Conservation (phyloP, 148 eudicot genomes). For the Polygonum maritimum region DNA sequence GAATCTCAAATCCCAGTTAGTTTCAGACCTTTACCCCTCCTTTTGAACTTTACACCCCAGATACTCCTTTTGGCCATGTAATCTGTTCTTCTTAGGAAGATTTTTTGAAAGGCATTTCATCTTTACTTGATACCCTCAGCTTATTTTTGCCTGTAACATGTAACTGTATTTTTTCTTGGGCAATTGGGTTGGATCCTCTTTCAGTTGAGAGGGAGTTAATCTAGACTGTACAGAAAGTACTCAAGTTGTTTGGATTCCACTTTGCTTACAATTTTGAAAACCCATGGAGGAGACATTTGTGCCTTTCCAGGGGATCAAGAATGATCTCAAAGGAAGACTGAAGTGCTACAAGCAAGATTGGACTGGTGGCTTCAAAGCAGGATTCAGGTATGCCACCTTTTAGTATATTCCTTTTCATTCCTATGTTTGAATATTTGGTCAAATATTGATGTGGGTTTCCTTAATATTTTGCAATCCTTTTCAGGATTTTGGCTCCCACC, state of each 20-base stretch:
- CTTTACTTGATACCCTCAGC: background rate
- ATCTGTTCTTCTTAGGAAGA: background rate
- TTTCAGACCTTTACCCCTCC: background rate
- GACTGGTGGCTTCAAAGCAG: conserved; percentile 75
- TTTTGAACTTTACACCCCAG: background rate
- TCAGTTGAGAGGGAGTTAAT: background rate
- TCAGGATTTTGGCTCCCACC: conserved; percentile 87
- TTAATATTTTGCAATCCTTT: conserved; percentile 4
- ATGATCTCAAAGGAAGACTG: conserved; percentile 66
- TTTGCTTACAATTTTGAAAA: conserved; percentile 11
- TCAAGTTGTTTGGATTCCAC: background rate
- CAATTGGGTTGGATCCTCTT: conserved; percentile 16
- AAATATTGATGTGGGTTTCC: background rate
- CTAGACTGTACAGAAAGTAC: conserved; percentile 8
- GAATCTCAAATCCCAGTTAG: background rate
- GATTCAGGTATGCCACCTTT: conserved; percentile 49
- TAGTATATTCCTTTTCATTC: conserved; percentile 1
- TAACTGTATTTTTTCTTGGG: conserved; percentile 8
- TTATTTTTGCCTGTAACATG: conserved; percentile 4
- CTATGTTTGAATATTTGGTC: background rate
- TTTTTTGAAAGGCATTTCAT: background rate
- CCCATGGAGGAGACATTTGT: conserved; percentile 82
- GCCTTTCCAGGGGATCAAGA: conserved; percentile 76
- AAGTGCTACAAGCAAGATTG: conserved; percentile 83
- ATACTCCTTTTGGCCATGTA: conserved; percentile 1